Percentiles rank a stretch among this genome's conserved stretches.
These are phyloP conservation scores for Starmerella roubikii DNA, from an alignment of 805 yeast genomes.

Conservation along the genomic window DNA sequence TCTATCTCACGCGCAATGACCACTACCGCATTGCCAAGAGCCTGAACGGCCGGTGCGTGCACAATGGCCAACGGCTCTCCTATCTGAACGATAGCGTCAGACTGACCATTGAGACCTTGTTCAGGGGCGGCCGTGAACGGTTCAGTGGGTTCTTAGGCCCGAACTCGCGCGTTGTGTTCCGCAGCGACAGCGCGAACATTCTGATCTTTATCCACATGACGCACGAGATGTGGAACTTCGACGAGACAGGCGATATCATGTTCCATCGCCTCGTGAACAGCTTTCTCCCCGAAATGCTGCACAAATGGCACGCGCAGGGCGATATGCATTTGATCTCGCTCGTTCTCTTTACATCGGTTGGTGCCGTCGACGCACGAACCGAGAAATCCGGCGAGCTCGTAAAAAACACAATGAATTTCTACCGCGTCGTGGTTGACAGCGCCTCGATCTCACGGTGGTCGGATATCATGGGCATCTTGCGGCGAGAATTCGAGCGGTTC, in stretches of 20 bases:
- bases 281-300: conserved; percentile 78
- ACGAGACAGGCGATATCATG: conserved; percentile 88
- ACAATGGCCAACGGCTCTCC: conserved; percentile 48
- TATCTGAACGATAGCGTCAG: conserved; percentile 48
- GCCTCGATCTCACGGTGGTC: conserved; percentile 82
- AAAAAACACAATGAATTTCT: conserved; percentile 71
- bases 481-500: conserved; percentile 75
- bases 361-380: background rate
- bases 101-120: conserved; percentile 49
- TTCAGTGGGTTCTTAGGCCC: conserved; percentile 64
- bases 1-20: conserved; percentile 73
- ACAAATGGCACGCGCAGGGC: conserved; percentile 71
- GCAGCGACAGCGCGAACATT: conserved; percentile 82
- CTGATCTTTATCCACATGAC: conserved; percentile 79
- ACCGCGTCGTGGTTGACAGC: conserved; percentile 89
- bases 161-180: conserved; percentile 64
- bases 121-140: conserved; percentile 50
- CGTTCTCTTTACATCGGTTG: conserved; percentile 50
- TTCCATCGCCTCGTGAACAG: conserved; percentile 86
- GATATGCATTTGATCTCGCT: conserved; percentile 88
- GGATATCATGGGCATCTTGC: conserved; percentile 73
- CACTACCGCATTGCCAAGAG: conserved; percentile 74
- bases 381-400: conserved; percentile 34
- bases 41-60: conserved; percentile 50
- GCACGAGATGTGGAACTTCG: conserved; percentile 96